Evolutionary conservation across 2,329 filamentous ascomycete genomes (phyloP), one percentile per base, ranked within the genome.

Genomic region (Diaporthe sp.): DNA sequence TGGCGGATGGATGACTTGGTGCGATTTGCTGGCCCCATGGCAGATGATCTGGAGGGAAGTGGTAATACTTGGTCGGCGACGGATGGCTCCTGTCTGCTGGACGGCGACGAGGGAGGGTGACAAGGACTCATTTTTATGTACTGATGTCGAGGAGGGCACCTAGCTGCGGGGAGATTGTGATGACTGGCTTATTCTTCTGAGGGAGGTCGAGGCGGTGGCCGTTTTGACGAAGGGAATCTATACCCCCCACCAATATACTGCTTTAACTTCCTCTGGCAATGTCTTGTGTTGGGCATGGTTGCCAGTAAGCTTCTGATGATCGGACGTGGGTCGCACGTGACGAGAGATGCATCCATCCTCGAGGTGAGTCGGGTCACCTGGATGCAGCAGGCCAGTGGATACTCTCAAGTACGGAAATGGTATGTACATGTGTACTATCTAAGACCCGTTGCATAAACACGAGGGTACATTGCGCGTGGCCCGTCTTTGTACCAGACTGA

Each of bases 201-300:
- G 57, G 72, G 73, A 31, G 55, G 75, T 67, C 70, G 65, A 76
- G 74, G 72, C 10, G 28, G 22, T 55, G 53, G 53, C 31, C 53
- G 67, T 78, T 78, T 78, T 78, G 65, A 74, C 76, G 63, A 72
- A 65, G 55, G 76, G 73, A 63, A 55, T 47, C 47, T 78, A 78
- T 78, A 78, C 77, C 77, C 77, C 76, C 44, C 73, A 71, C 58
- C 71, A 73, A 73, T 73, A 65, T 55, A 65, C 61, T 61, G 71
- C 71, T 73, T 73, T 53, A 65, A 28, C 15, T 44, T 25, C 25
- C n/a, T 44, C 47, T 20, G 47, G 39, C 34, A 44, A 37, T 12
- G 34, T 28, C 9, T 37, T 17, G 39, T 55, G 51, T 55, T 20
- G 57, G 20, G 57, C 39, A 25, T 20, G 8, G 25, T 20, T 20